Evolutionary conservation across 768 basidiomycete genomes (phyloP), one percentile per base, ranked within the genome.

Genomic region (Tricholoma bakamatsutake): DNA sequence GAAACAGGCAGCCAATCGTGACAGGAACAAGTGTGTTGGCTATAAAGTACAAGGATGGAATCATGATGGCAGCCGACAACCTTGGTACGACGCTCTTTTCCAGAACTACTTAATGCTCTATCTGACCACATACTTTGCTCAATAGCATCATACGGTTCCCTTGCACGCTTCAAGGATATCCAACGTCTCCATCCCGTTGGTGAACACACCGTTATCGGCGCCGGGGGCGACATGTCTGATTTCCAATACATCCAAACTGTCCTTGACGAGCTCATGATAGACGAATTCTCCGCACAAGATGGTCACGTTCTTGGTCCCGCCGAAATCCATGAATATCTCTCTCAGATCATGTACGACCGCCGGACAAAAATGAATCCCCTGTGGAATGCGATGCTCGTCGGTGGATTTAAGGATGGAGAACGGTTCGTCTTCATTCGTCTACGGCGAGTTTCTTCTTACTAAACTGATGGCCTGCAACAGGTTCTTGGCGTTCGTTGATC

Each of bases 61-160:
- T 99, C 61, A 96, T 99, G 91, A 85, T 99, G 79, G 94, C 97
- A 30, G 94, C 97, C 35, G 97, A 99, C 77, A 98, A 88, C 65
- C 87, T 98, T 50, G 95, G 95, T 95, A 59, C 54, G 81, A 69
- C 39, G 18, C 39, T 48, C 34, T 40, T 51, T 56, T 31, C 18
- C 24, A 11, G 37, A 17, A 24, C 46, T 39, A n/a, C 21, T 34
- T 7, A 31, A 17, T 35, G 21, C 35, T 56, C 17, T 4, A 12
- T 4, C 39, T 48, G 15, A 43, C 15, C 47, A 47, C n/a, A 33
- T 43, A 7, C 5, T 13, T 15, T 24, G 9, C 50, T 49, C 13
- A 15, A 42, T 59, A 93, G 94, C 93, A 10, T 98, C 97, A 0
- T 98, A 98, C 65, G 96, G 97, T 58, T 98, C 96, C 6, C 86